Conservation (phyloP, 805 yeast genomes). For the Saccharomycopsis lassenensis region DNA sequence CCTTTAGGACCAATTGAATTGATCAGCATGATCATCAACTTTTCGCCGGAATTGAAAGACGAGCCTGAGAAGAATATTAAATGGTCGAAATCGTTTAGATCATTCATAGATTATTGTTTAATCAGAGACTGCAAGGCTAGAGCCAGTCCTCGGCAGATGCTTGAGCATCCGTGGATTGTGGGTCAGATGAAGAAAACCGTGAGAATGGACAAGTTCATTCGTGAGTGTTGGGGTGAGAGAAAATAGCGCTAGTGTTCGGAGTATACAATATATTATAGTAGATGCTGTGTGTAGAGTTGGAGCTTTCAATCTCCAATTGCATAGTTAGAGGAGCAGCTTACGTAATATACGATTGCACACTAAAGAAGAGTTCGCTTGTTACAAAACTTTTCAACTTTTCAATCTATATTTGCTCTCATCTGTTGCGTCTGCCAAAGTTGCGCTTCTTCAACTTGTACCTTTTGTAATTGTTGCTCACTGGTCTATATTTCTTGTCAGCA, state of each 20-base stretch:
- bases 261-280: no score
- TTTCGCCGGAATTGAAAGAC: slow-evolving; percentile 70
- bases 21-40: slow-evolving; percentile 67
- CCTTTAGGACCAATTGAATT: slow-evolving; percentile 77
- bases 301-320: no score
- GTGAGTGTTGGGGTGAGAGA: slow-evolving; percentile 49
- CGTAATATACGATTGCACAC: no score
- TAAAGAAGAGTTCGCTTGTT: no score
- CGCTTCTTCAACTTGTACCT: no score
- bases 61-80: slow-evolving; percentile 61
- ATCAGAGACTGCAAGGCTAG: slow-evolving; percentile 70
- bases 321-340: no score
- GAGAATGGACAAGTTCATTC: slow-evolving; percentile 78
- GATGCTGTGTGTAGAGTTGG: no score
- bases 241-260: background rate
- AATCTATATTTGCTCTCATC: no score
- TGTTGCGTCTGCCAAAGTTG: no score
- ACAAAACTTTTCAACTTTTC: no score
- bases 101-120: slow-evolving; percentile 69
- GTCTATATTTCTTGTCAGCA: no score
- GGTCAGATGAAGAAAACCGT: slow-evolving; percentile 66
- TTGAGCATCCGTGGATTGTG: slow-evolving; percentile 84
- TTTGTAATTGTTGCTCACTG: no score
- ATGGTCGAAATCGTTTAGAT: slow-evolving; percentile 80
- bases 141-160: slow-evolving; percentile 90